Evolutionary conservation across 208 protist genomes (phyloP), one percentile per base, ranked within the genome.

Genomic region (Trypanosoma brucei): DNA sequence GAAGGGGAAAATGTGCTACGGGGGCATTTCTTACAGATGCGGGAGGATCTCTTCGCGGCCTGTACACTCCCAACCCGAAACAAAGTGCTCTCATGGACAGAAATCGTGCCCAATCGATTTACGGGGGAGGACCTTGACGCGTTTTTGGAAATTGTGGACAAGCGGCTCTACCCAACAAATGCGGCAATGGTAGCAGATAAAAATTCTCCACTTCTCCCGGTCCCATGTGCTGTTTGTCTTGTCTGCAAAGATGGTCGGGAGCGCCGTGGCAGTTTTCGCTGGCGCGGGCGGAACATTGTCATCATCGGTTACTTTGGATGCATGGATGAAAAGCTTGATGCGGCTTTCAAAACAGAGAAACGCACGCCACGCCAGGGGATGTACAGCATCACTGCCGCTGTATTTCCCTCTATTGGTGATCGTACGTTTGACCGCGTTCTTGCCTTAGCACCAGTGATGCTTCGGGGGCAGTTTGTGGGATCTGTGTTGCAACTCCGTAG

Each of bases 271-370:
- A 81, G 83, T 61, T 86, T 90, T 56, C 13, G 55, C 4, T 70
- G 88, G 53, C 72, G 79, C 22, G 87, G 87, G 0, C 75, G 87
- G 2, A 83, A 78, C 39, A 82, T 88, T 52, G 89, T 89, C 65
- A 83, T 93, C 46, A 93, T 93, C 63, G 87, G 87, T 11, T 91
- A 85, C 64, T 91, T 93, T 81, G 87, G 83, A 8, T 73, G 75
- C 55, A 80, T 93, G 63, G 84, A 75, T 1, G 48, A 42, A 3
- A 76, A 75, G 5, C 81, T 89, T 71, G 64, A 81, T 44, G 49
- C 60, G 8, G 87, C 81, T 13, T 89, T 93, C 63, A 87, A 87
- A 52, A 65, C 90, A 14, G 59, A 63, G 3, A 91, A 91, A 65
- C 42, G 42, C 11, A 11, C 8, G 8, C 6, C 8, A 6, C 11